These are phyloP conservation scores for Moniliella sp. DNA, from an alignment of 1,284 basidiomycete genomes.

Conservation along the genomic window DNA sequence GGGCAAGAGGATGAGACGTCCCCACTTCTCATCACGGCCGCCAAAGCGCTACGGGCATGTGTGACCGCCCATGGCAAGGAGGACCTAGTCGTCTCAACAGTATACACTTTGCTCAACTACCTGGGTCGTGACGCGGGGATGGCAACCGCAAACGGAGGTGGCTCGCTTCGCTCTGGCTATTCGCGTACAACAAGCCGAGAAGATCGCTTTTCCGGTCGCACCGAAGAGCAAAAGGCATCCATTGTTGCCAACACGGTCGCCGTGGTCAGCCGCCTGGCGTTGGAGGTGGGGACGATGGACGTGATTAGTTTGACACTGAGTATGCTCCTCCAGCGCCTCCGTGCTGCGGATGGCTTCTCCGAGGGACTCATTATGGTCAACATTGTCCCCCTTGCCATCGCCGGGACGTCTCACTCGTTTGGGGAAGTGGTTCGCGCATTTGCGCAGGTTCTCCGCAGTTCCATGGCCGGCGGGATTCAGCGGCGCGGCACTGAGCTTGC, in stretches of 20 bases:
- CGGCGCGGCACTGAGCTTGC: constrained; percentile 26
- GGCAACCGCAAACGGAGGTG: constrained; percentile 40
- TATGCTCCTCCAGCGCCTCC: constrained; percentile 71
- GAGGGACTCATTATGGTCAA: constrained; percentile 78
- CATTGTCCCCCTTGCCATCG: constrained; percentile 65
- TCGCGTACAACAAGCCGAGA: no score
- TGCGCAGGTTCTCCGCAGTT: constrained; percentile 60
- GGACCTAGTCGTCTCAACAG: constrained; percentile 74
- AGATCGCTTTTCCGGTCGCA: no score
- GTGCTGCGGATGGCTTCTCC: constrained; percentile 58
- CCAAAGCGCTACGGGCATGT: constrained; percentile 69
- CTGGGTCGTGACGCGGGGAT: constrained; percentile 64
- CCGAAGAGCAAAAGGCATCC: constrained; percentile 64
- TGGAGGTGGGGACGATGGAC: constrained; percentile 18
- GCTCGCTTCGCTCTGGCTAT: constrained; percentile 39
- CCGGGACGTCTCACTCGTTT: constrained; percentile 55
- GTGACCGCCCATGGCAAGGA: constrained; percentile 66
- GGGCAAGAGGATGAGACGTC: constrained; percentile 52
- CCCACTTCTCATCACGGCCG: constrained; percentile 58
- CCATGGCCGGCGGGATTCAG: constrained; percentile 29
- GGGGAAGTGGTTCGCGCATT: constrained; percentile 65
- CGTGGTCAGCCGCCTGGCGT: constrained; percentile 21
- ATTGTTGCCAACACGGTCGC: constrained; percentile 66
- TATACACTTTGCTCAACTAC: constrained; percentile 83
- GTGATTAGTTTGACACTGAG: constrained; percentile 41